phyloP scores from a whole-genome alignment of 2,329 filamentous ascomycete genomes.

The Trichoderma afroharzianum region DNA sequence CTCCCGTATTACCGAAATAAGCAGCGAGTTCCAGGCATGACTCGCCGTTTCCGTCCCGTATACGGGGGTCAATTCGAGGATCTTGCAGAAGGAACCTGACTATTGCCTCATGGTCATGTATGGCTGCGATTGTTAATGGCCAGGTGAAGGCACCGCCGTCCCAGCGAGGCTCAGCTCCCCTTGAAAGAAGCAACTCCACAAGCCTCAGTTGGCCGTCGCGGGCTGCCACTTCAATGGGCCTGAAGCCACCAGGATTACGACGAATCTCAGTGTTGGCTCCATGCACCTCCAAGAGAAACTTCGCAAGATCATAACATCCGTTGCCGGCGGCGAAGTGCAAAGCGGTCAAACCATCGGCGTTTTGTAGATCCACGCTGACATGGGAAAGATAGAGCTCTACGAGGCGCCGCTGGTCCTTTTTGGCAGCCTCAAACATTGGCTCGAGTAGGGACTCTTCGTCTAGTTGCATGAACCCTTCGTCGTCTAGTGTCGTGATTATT shows the following conservation, averaged over 20 bases:
- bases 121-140: not conserved
- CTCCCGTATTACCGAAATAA: not conserved
- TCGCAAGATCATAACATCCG: not conserved
- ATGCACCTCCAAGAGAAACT: not conserved
- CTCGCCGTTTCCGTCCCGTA: not conserved
- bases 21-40: not conserved
- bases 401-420: not conserved
- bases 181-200: not conserved
- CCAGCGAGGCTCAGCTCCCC: not conserved
- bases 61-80: not conserved
- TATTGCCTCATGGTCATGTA: not conserved
- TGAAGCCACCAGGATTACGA: not conserved
- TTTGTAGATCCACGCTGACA: not conserved
- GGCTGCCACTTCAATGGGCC: not conserved
- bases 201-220: not conserved
- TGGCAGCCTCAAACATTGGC: not conserved
- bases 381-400: not conserved
- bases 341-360: not conserved
- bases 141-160: not conserved
- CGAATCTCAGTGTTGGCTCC: not conserved
- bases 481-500: not conserved
- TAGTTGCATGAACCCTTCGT: not conserved
- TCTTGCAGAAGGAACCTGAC: not conserved
- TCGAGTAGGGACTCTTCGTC: not conserved
- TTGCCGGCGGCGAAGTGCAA: not conserved